phyloP scores from a whole-genome alignment of 2,329 filamentous ascomycete species.

The Orbilia brochopaga region DNA sequence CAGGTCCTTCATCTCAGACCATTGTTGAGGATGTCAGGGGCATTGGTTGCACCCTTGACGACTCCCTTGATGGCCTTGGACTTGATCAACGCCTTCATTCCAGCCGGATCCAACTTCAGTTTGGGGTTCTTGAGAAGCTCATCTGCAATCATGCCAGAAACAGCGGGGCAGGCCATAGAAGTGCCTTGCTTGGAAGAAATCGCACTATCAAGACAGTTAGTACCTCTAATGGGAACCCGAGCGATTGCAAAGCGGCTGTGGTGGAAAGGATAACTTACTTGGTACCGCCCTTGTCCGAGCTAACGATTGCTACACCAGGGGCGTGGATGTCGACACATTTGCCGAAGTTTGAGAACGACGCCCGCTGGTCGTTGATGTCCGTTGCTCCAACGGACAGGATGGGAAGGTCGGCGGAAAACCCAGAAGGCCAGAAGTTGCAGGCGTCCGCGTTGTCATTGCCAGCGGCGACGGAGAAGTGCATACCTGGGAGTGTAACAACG shows the following conservation, averaged over 20 bases:
- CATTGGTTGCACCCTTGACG: constrained; percentile 25
- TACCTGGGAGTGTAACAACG: constrained; percentile 8
- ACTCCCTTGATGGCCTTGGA: constrained; percentile 31
- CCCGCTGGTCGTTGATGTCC: constrained; percentile 56
- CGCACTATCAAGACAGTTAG: constrained; percentile 58
- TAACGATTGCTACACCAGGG: constrained; percentile 64
- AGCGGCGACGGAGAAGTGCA: constrained; percentile 60
- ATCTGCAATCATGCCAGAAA: constrained; percentile 54
- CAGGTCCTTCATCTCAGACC: constrained; percentile 10
- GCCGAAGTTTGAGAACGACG: constrained; percentile 61
- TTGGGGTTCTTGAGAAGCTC: constrained; percentile 51
- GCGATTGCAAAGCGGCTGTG: neutral
- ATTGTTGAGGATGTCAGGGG: constrained; percentile 44
- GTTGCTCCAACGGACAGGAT: constrained; percentile 60
- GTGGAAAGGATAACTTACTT: constrained; percentile 17
- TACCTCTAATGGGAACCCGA: no score
- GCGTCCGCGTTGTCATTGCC: constrained; percentile 57
- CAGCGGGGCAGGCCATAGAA: constrained; percentile 62
- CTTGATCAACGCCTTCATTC: constrained; percentile 51
- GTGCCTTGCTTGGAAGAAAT: constrained; percentile 63
- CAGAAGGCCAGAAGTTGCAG: constrained; percentile 57
- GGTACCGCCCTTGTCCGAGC: constrained; percentile 59
- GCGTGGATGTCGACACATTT: constrained; percentile 66
- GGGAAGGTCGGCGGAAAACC: constrained; percentile 57
- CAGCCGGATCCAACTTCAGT: constrained; percentile 49